Evolutionary conservation across 257 asterid genomes (phyloP).

Genomic region (Misopates orontium): DNA sequence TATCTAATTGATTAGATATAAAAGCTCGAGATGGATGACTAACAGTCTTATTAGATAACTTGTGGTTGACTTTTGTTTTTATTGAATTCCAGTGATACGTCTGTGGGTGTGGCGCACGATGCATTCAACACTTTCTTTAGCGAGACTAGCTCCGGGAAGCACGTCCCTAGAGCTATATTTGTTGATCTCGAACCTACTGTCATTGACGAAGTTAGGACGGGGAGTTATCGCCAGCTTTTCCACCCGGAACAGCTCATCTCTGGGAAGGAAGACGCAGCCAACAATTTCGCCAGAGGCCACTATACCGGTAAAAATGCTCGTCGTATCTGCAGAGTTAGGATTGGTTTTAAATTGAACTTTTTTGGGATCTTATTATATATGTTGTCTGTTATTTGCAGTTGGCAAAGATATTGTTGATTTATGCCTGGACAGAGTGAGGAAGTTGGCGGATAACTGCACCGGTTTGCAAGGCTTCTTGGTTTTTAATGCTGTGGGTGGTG

Average conservation of each 20-base stretch:
- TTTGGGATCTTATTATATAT: background rate
- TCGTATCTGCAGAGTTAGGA: background rate
- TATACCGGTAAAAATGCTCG: constrained; percentile 58
- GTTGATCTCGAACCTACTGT: constrained; percentile 93
- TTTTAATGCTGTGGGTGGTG: too few relatives aligned
- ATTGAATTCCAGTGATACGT: constrained; percentile 61
- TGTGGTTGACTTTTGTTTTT: too few relatives aligned
- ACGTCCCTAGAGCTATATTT: constrained; percentile 85
- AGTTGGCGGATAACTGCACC: constrained; percentile 90
- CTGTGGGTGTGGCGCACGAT: constrained; percentile 71
- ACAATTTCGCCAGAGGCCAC: constrained; percentile 88
- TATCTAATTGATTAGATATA: too few relatives aligned
- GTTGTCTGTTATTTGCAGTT: constrained; percentile 42
- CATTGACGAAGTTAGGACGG: constrained; percentile 79
- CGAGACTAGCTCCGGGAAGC: constrained; percentile 86
- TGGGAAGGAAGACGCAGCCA: constrained; percentile 94
- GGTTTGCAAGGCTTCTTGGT: constrained; percentile 93
- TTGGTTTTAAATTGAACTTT: background rate
- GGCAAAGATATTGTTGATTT: constrained; percentile 87
- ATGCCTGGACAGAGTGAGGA: constrained; percentile 83
- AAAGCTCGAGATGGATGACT: too few relatives aligned
- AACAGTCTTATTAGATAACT: too few relatives aligned
- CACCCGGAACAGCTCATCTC: constrained; percentile 95
- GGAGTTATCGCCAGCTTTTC: constrained; percentile 87
- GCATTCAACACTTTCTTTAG: constrained; percentile 92